Base-by-base conservation (phyloP, 164 flowering plant species). In the Berberis thunbergii region DNA sequence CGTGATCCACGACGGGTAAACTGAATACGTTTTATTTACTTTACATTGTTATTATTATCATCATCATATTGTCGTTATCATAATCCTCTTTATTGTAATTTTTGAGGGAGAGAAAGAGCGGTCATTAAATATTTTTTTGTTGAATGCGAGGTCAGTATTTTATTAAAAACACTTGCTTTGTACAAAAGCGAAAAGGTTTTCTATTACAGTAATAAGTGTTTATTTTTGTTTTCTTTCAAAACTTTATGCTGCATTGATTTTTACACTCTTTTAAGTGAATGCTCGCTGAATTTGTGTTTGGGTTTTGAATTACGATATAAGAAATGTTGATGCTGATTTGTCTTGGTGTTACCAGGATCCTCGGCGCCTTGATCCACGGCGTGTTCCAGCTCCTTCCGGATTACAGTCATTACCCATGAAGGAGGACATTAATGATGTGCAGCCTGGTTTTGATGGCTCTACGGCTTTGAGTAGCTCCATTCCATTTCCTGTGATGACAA, bases 1-100 rank as follows among this genome's bases (percentile, higher is more conserved):
- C 94, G 98, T 61, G 98, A 91, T 74, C 92, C 90, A 62, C 76
- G 98, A 66, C 84, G 99, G 94, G 99, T 95, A 84, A 39, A 57
- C 38, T 46, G 13, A 13, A 56, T 43, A 10, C 43, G 41, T 52
- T 50, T 41, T n/a, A 55, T 40, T 39, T 41, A 50, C 9, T 45
- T 43, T 11, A 10, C 8, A 2, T 49, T 62, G 6, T 41, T 62
- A 41, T 62, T 7, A 13, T 13, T n/a, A 26, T 26, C 26, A 26
- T 26, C 26, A 26, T 26, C 26, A 26, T 26, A 26, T 26, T 26
- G 26, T 26, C 26, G 26, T 26, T 26, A 26, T 26, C 26, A 26
- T 26, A 26, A 26, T 26, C 26, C 26, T 26, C 26, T 26, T 26
- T 26, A 26, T 26, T 26, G 26, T 26, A 26, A 26, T 26, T 26